Evolutionary conservation across 495 filamentous ascomycete species (phyloP).

Genomic region (Parachaetomium inaequale): DNA sequence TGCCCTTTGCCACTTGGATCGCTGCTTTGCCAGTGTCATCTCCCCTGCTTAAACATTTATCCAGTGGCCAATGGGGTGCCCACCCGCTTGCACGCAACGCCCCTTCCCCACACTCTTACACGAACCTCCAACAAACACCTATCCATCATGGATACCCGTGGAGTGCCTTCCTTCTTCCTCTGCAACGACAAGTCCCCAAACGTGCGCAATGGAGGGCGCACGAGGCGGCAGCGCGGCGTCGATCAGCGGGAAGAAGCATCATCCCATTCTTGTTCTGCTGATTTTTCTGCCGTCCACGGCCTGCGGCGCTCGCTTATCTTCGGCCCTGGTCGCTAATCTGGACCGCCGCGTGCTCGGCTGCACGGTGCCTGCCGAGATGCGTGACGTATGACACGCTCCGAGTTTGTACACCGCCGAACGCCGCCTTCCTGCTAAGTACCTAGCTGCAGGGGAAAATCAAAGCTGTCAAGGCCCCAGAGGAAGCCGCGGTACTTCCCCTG

Average conservation of each 20-base stretch:
- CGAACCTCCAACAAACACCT: too few relatives aligned
- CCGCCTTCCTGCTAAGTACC: neutral
- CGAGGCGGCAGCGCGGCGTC: neutral
- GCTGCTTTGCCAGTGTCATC: too few relatives aligned
- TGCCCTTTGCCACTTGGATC: neutral
- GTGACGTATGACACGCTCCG: neutral
- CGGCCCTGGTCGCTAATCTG: slow-evolving; percentile 11
- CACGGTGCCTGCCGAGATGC: slow-evolving; percentile 6
- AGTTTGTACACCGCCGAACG: slow-evolving; percentile 18
- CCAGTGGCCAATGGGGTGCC: neutral
- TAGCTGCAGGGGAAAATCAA: neutral
- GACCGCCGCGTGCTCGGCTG: slow-evolving; percentile 9
- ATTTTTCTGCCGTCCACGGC: neutral
- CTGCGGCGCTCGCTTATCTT: slow-evolving; percentile 18
- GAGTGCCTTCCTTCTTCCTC: neutral
- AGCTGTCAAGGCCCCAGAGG: neutral
- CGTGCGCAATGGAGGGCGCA: too few relatives aligned
- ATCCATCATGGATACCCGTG: neutral
- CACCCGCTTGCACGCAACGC: neutral
- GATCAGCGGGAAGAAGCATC: slow-evolving; percentile 4
- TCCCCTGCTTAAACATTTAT: slow-evolving; percentile 8
- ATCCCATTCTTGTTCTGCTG: neutral
- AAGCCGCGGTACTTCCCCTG: neutral
- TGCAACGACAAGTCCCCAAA: neutral
- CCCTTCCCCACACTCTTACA: neutral